A percentile compares a stretch with the other conserved stretches of the same genome.
phyloP scores from a whole-genome alignment of 306 rosid species.

The Trichosanthes truncata region DNA sequence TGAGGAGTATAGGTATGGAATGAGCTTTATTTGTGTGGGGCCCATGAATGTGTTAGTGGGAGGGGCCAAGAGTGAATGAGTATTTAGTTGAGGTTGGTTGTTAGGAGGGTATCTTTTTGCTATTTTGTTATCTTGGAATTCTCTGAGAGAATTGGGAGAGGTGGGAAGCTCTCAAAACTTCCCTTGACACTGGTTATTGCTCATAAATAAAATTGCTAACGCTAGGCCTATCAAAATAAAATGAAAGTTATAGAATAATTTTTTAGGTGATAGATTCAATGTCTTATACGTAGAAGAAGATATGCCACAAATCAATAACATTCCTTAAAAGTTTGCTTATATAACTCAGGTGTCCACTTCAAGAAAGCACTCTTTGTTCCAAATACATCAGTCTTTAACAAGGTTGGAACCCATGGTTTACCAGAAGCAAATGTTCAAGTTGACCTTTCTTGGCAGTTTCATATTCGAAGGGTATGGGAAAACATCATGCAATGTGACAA shows the following conservation, averaged over 20 bases:
- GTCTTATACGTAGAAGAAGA: neutral
- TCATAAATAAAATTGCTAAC: too few relatives aligned
- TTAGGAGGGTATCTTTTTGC: too few relatives aligned
- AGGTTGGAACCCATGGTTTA: slow-evolving; percentile 66
- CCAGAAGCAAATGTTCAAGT: slow-evolving; percentile 37
- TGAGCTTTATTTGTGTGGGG: too few relatives aligned
- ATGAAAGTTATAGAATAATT: neutral
- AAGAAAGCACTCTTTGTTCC: slow-evolving; percentile 88
- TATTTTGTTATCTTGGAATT: too few relatives aligned
- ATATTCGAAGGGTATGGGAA: slow-evolving; percentile 77
- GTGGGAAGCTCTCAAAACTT: too few relatives aligned
- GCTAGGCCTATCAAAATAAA: too few relatives aligned
- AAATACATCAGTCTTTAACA: slow-evolving; percentile 58
- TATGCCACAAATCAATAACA: neutral
- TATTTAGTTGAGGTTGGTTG: too few relatives aligned
- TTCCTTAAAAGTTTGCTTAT: neutral
- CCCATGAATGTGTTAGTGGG: too few relatives aligned
- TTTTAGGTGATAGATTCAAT: neutral
- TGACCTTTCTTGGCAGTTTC: slow-evolving; percentile 87
- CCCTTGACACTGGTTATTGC: too few relatives aligned
- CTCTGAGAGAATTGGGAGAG: too few relatives aligned
- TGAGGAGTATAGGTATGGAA: too few relatives aligned
- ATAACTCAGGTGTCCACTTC: slow-evolving; percentile 60
- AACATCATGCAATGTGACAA: slow-evolving; percentile 49
- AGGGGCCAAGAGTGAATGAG: too few relatives aligned